A percentile compares a stretch with the other conserved stretches of the same genome.
Conservation (phyloP, 768 basidiomycete species). For the Hericium rajendrae region DNA sequence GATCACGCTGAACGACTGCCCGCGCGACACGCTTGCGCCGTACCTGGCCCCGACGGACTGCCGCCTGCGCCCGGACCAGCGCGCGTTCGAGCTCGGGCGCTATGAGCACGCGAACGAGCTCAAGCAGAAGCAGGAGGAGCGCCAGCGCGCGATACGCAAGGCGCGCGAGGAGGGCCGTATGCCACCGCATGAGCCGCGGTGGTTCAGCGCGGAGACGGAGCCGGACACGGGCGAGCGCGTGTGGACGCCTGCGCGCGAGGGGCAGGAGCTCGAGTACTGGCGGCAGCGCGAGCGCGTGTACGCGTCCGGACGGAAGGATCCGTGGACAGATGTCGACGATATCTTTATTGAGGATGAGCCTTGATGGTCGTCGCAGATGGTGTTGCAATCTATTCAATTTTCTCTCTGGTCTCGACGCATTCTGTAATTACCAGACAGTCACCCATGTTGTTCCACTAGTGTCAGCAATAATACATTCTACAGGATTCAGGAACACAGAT, state of each 20-base stretch:
- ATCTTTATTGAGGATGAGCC: slow-evolving; percentile 69
- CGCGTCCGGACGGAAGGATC: slow-evolving; percentile 27
- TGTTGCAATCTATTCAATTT: slow-evolving; percentile 19
- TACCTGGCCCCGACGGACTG: slow-evolving; percentile 88
- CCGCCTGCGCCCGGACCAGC: slow-evolving; percentile 83
- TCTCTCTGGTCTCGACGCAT: background rate
- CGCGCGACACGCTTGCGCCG: slow-evolving; percentile 53
- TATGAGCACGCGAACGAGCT: slow-evolving; percentile 78
- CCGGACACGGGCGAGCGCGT: slow-evolving; percentile 84
- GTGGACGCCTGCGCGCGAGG: slow-evolving; percentile 61
- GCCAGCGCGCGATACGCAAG: slow-evolving; percentile 60
- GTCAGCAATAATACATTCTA: background rate
- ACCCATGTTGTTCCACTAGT: background rate
- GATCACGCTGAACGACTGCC: slow-evolving; percentile 85
- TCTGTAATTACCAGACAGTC: background rate
- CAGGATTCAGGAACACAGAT: background rate
- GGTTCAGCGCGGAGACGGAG: slow-evolving; percentile 80
- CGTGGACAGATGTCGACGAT: slow-evolving; percentile 63
- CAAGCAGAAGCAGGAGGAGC: slow-evolving; percentile 77
- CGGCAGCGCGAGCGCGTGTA: slow-evolving; percentile 60
- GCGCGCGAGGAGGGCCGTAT: slow-evolving; percentile 66
- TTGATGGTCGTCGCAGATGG: slow-evolving; percentile 27
- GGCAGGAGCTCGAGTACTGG: slow-evolving; percentile 72
- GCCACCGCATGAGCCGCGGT: slow-evolving; percentile 70
- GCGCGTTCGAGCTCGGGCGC: slow-evolving; percentile 85